Evolutionary conservation across 1,284 basidiomycete genomes (phyloP), one percentile per base, ranked within the genome.

Genomic region (Mycosarcoma maydis): DNA sequence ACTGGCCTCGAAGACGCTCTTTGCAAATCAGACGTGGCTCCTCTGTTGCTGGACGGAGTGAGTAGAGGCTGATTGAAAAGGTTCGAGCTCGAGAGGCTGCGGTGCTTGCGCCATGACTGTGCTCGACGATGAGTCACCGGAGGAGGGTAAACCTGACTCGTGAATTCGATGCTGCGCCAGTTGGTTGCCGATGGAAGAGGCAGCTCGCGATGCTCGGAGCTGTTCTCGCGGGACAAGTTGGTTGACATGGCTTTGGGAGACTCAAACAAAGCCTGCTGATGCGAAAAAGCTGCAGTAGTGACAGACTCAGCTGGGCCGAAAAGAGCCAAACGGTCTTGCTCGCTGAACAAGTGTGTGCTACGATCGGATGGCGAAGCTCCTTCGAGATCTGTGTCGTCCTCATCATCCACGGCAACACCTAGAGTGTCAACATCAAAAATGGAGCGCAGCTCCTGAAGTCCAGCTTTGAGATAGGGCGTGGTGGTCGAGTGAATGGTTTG

Each of bases 381-480:
- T 34, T 72, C 68, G 13, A 67, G 52, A 34, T 72, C 59, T 3
- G 34, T 20, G 24, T 40, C 33, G 13, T 53, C 45, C 9, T 49
- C 23, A 29, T 46, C 57, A n/a, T 61, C 53, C 29, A 46, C 45
- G 3, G 45, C 52, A 13, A 23, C 37, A 19, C 66, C 59, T 11
- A 70, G 51, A 4, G 67, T 57, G 33, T 75, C 73, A 23, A 75
- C 73, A 37, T 75, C 73, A 60, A 75, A 75, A 42, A 75, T 75
- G 46, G 66, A 70, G 23, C 71, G 44, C 29, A 75, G 51, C 36
- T 75, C 73, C 45, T 75, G 67, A n/a, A 75, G 50, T 13, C 73
- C 73, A 9, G 73, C 73, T 26, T 65, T 64, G 40, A 75, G 61
- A 27, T 66, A 73, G 6, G 73, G 73, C 24, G 71, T 56, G 3